A percentile compares a stretch with the other conserved stretches of the same genome.
phyloP scores from a whole-genome alignment of 2,329 filamentous ascomycete species.

The Hymenoscyphus fructigenus region DNA sequence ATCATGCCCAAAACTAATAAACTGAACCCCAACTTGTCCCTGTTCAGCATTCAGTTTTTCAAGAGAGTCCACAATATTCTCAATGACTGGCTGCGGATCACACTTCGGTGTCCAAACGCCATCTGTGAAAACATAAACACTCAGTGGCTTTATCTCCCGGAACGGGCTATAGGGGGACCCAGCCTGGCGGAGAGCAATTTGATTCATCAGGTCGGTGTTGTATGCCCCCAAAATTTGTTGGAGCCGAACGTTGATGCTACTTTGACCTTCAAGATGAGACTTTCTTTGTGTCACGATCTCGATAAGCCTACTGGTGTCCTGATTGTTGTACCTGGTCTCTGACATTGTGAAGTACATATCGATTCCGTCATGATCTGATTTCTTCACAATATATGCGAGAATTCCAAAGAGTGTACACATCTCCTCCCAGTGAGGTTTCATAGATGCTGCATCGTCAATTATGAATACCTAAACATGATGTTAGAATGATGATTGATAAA shows the following conservation, averaged over 20 bases:
- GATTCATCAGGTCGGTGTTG: neutral
- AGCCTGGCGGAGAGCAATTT: neutral
- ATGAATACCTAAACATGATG: slow-evolving; percentile 13
- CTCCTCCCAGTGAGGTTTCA: slow-evolving; percentile 17
- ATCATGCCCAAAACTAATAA: slow-evolving; percentile 25
- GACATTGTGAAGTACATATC: slow-evolving; percentile 18
- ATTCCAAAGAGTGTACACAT: slow-evolving; percentile 12
- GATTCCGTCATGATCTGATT: slow-evolving; percentile 17
- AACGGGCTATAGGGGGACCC: neutral
- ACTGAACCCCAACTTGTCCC: slow-evolving; percentile 24
- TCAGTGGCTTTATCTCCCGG: slow-evolving; percentile 4
- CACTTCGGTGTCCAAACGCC: slow-evolving; percentile 7
- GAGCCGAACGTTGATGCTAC: slow-evolving; percentile 10
- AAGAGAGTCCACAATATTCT: slow-evolving; percentile 5
- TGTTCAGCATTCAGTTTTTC: neutral
- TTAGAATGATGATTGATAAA: too few species aligned
- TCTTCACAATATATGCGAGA: slow-evolving; percentile 21
- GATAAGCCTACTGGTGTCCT: slow-evolving; percentile 7
- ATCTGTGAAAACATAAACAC: slow-evolving; percentile 17
- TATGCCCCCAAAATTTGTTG: slow-evolving; percentile 4
- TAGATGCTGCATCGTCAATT: slow-evolving; percentile 17
- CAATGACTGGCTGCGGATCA: slow-evolving; percentile 7
- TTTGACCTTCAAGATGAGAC: neutral
- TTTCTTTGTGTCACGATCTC: neutral
- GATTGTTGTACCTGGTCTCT: neutral